phyloP scores from a whole-genome alignment of 1,284 basidiomycete genomes.

The Cryptococcus maquisensis region DNA sequence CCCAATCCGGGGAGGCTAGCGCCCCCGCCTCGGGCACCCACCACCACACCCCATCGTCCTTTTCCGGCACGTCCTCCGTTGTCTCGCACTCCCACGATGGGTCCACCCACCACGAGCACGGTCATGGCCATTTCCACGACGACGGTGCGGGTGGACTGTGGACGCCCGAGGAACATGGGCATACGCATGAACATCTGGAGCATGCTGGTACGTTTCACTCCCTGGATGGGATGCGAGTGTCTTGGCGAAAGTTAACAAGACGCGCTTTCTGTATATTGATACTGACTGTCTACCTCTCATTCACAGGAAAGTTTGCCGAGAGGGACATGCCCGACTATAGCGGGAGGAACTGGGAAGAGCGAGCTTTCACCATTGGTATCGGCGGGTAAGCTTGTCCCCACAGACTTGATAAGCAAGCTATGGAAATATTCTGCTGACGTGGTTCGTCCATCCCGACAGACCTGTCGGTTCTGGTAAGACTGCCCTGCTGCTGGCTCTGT shows the following conservation, averaged over 20 bases:
- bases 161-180: conserved; percentile 65
- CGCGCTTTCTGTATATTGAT: too few relatives aligned
- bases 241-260: not conserved
- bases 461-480: conserved; percentile 98
- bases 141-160: conserved; percentile 18
- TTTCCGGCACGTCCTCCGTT: conserved; percentile 3
- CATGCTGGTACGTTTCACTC: conserved; percentile 62
- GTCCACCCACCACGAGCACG: conserved; percentile 17
- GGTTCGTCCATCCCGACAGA: conserved; percentile 55
- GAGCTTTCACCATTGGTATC: conserved; percentile 95
- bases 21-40: not conserved
- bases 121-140: conserved; percentile 10
- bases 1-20: not conserved
- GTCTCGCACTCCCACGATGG: conserved; percentile 19
- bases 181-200: conserved; percentile 85
- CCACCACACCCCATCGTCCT: conserved; percentile 4
- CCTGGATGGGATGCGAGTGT: not conserved
- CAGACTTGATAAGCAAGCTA: not conserved
- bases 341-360: conserved; percentile 78
- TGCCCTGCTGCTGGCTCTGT: conserved; percentile 87
- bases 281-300: not conserved
- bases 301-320: conserved; percentile 83
- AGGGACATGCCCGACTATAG: conserved; percentile 88
- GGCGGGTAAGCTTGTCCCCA: conserved; percentile 68
- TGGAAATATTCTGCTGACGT: not conserved